These are phyloP conservation scores for Pleoardoris graminearum DNA, from an alignment of 2,329 filamentous ascomycete genomes.

Conservation along the genomic window DNA sequence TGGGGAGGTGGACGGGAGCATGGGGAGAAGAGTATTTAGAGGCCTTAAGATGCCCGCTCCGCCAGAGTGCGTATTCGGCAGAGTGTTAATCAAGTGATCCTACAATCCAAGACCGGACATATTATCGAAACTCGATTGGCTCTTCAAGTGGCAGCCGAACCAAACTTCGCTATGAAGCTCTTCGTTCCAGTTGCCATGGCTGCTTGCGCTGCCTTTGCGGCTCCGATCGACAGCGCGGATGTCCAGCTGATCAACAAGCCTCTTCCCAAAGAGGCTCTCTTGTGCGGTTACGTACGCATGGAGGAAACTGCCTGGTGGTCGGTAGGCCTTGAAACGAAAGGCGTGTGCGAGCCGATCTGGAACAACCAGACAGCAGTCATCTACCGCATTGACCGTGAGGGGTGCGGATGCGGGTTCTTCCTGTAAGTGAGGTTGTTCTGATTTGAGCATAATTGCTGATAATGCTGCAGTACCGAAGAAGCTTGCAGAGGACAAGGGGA, in stretches of 20 bases:
- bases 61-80: background rate
- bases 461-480: background rate
- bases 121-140: background rate
- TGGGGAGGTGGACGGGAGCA: background rate
- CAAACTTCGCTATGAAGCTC: background rate
- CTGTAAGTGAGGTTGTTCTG: background rate
- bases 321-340: slow-evolving; percentile 5
- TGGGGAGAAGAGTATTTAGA: slow-evolving; percentile 1
- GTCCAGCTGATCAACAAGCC: background rate
- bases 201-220: background rate
- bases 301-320: background rate
- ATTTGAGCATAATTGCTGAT: background rate
- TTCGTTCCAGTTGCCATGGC: background rate
- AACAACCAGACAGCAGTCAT: slow-evolving; percentile 3
- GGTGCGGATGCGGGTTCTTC: slow-evolving; percentile 8
- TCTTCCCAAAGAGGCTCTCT: background rate
- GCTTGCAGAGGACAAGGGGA: slow-evolving; percentile 1
- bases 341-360: slow-evolving; percentile 6
- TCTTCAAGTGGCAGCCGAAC: background rate
- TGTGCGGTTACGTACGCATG: slow-evolving; percentile 9
- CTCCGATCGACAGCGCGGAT: background rate
- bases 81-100: background rate
- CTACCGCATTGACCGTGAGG: slow-evolving; percentile 5
- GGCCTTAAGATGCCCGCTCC: background rate
- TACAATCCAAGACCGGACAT: background rate